Evolutionary conservation across 2,329 filamentous ascomycete species (phyloP), one percentile per base, ranked within the genome.

Genomic region (Talaromyces sp.): DNA sequence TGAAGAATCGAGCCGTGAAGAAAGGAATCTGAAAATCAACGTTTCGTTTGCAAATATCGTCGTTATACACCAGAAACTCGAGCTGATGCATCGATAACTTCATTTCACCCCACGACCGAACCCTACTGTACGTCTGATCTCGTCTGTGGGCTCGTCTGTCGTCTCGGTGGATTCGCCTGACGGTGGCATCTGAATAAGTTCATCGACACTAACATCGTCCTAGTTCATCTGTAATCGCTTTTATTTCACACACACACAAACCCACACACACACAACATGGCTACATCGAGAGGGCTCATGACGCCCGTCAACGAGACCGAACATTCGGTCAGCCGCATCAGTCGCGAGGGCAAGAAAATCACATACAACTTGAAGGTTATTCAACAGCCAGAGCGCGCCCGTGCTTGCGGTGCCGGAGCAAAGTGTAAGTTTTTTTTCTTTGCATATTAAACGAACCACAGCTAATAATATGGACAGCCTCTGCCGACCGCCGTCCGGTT

Each of bases 321-420:
- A 61, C 80, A 80, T 70, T 76, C 76, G 30, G 75, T 78, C 62
- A 78, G 77, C 63, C 82, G 89, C 57, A 80, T 84, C 58, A 96
- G 91, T 49, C 87, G 86, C 68, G 88, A 89, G 69, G 91, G 91
- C 64, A 87, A 90, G 68, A 86, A 82, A 65, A 84, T 97, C 67
- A 91, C 86, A 72, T 98, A 98, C 76, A 82, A 85, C 66, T 81
- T 98, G 75, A 87, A 85, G 63, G 92, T 98, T 60, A 88, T 97
- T 69, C 95, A 99, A 78, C 92, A 98, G 75, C 95, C 95, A 22
- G 90, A 96, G 78, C 90, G 93, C 70, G 93, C 95, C 56, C 86
- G 95, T 81, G 95, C 95, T 60, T 99, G 95, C 75, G 95, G 95
- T 71, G 93, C 92, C 60, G 95, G 95, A 63, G 92, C 92, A 59